Evolutionary conservation across 208 protist genomes (phyloP), one percentile per base, ranked within the genome.

Genomic region (Trypanosomatidae sp.): DNA sequence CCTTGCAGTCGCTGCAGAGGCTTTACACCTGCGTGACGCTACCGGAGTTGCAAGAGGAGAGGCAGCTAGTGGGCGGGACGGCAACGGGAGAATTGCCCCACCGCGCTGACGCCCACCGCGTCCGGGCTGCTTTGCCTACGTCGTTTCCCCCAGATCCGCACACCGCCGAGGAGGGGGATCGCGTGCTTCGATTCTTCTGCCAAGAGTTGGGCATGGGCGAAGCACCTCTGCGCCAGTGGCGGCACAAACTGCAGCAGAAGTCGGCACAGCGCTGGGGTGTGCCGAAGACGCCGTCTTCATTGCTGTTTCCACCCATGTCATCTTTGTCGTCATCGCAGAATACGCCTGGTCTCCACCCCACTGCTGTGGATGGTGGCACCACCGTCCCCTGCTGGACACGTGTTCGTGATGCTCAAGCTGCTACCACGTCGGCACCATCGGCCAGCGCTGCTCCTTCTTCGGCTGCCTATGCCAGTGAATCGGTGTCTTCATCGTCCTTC

Each of bases 161-260:
- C 15, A 84, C 59, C 2, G 50, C 33, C 22, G 73, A 64, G 22
- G 84, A 92, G 7, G 90, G 90, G 3, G 81, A 90, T 58, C 55
- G 19, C 19, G 81, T 88, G 55, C 49, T 91, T 12, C 50, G 70
- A 12, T 91, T 92, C 44, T 90, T 95, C 67, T 91, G 84, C 33
- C n/a, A 53, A 0, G 90, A 92, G 70, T 79, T 95, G 5, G 79
- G 76, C n/a, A 92, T 95, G 80, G 86, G 86, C 5, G 69, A 65
- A 43, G 30, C 58, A n/a, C 55, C 82, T 0, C 66, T 95, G 56
- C 76, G 75, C 33, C 71, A 44, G 44, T 95, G 90, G 90, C 85
- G 90, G 22, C 56, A 52, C 2, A 73, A 70, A 19, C 62, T 87
- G 59, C 30, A 52, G 19, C 60, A 65, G 30, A 47, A 59, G 1